These are phyloP conservation scores for Melanogaster broomeanus DNA, from an alignment of 768 basidiomycete genomes.

Conservation along the genomic window DNA sequence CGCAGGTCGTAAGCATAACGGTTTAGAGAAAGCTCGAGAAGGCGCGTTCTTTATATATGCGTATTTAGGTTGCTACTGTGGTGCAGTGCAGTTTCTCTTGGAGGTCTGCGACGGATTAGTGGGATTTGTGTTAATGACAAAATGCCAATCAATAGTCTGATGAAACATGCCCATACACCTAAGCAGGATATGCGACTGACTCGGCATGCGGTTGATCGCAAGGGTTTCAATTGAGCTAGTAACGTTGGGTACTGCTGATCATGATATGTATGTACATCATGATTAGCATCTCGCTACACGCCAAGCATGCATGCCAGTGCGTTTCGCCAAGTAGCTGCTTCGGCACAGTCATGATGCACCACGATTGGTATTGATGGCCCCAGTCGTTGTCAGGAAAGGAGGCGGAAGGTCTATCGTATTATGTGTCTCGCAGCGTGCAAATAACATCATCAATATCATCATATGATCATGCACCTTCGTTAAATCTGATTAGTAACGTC, in stretches of 20 bases:
- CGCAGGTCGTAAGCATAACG: conserved; percentile 16
- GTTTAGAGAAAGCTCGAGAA: conserved; percentile 1
- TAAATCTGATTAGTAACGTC: no score
- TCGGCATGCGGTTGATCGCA: no score
- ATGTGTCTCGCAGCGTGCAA: conserved; percentile 13
- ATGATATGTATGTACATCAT: no score
- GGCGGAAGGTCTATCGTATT: neutral
- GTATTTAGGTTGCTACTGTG: conserved; percentile 20
- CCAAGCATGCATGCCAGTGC: no score
- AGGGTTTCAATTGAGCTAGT: no score
- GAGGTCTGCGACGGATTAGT: no score
- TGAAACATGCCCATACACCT: no score
- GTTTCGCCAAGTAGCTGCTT: conserved; percentile 20
- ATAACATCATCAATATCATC: conserved; percentile 5
- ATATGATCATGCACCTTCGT: conserved; percentile 4
- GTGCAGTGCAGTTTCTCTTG: neutral
- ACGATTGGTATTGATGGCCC: conserved; percentile 30
- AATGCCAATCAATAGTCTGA: no score
- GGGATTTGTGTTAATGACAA: no score
- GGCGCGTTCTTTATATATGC: conserved; percentile 20
- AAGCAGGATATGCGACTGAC: no score
- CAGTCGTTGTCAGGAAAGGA: conserved; percentile 2
- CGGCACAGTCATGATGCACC: conserved; percentile 16
- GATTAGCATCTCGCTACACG: no score
- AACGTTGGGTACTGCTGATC: no score